Base-by-base conservation (phyloP, 1,284 basidiomycete species). In the Rhodotorula sp. region DNA sequence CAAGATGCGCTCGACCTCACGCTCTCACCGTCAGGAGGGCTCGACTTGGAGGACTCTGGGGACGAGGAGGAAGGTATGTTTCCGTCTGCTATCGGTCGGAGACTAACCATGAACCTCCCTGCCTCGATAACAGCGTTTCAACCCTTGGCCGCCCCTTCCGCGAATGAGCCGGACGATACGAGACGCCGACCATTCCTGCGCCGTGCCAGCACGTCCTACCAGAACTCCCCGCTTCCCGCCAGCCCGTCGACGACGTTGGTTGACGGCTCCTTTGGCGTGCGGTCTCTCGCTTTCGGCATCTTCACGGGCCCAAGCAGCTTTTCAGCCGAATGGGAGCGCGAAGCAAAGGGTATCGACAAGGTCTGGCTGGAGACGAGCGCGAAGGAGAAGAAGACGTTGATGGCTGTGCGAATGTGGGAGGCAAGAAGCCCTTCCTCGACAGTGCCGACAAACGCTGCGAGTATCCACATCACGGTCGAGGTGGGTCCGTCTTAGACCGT, bases 321-420 rank as follows among this genome's bases (percentile, higher is more conserved):
- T 50, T 51, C 53, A 0, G 22, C 30, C 7, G 67, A 68, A 18
- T 68, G 59, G 54, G n/a, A 31, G n/a, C 37, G 52, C 4, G 53
- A 24, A 3, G 64, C n/a, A 2, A 30, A 53, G 16, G 59, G 58
- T 2, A 52, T 28, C 30, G 64, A 65, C 53, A 13, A 20, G n/a
- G 4, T 53, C 28, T 24, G 16, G 31, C 24, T 65, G 26, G 52
- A 60, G 46, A 59, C 13, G 48, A 26, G 48, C 40, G 6, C 16
- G 7, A 58, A 15, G 31, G 58, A 64, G n/a, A 50, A 34, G n/a
- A 31, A 47, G 18, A 13, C 1, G 34, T 24, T 34, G 37, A 16
- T 67, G 4, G 54, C 62, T 7, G 37, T 64, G 4, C 10, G 56
- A 37, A 56, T 68, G 44, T 62, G 62, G 53, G 62, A 64, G 40